These are phyloP conservation scores for Phytophthora kernoviae DNA, from an alignment of 352 stramenopile genomes.

Conservation along the genomic window DNA sequence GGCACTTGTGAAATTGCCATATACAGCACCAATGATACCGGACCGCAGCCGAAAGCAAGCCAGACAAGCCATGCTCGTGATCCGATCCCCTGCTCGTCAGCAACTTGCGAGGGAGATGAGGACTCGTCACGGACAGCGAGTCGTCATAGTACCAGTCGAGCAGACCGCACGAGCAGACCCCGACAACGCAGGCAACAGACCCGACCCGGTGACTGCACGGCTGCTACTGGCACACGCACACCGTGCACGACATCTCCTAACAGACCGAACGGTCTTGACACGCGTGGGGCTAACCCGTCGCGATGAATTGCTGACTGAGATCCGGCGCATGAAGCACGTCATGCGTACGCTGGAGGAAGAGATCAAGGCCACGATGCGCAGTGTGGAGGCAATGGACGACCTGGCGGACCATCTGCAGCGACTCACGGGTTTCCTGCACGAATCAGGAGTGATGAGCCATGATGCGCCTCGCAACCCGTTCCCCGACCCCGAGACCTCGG, in stretches of 20 bases:
- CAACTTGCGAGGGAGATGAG: slow-evolving; percentile 3
- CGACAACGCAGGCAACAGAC: not conserved
- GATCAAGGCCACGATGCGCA: slow-evolving; percentile 39
- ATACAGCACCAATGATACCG: slow-evolving; percentile 6
- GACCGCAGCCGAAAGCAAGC: slow-evolving; percentile 12
- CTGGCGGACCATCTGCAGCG: slow-evolving; percentile 35
- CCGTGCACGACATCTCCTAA: slow-evolving; percentile 25
- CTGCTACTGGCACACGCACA: slow-evolving; percentile 23
- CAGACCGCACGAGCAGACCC: not conserved
- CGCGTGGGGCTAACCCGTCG: slow-evolving; percentile 29
- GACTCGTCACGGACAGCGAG: slow-evolving; percentile 14
- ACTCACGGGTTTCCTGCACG: slow-evolving; percentile 28
- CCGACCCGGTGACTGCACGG: slow-evolving; percentile 1
- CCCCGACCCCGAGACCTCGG: slow-evolving; percentile 7
- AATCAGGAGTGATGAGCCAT: slow-evolving; percentile 5
- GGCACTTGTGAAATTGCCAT: not conserved
- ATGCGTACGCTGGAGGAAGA: slow-evolving; percentile 36
- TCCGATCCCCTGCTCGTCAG: slow-evolving; percentile 6
- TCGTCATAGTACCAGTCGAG: slow-evolving; percentile 13
- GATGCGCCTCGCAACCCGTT: not conserved
- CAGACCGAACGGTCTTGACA: slow-evolving; percentile 22
- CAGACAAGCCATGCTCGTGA: slow-evolving; percentile 13
- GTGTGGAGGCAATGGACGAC: slow-evolving; percentile 34
- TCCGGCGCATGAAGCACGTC: slow-evolving; percentile 33
- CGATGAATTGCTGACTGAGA: slow-evolving; percentile 41